Percentiles rank a stretch among this genome's conserved stretches.
Evolutionary conservation across 192 early-diverging fungal genomes (phyloP).

Genomic region (Phycomyces nitens): DNA sequence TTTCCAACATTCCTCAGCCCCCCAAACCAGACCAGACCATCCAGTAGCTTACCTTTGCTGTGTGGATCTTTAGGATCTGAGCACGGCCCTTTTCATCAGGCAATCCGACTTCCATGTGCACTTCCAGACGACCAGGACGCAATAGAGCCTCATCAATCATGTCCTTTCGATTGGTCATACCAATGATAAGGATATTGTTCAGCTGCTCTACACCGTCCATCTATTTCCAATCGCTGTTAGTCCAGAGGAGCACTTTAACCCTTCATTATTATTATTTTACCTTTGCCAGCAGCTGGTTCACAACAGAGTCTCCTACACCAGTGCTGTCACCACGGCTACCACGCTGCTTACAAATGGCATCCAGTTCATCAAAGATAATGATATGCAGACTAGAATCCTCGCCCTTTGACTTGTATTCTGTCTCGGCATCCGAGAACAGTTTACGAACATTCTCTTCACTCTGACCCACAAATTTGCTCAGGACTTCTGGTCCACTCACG

Average conservation of each 20-base stretch:
- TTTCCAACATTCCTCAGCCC: not conserved
- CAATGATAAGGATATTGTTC: constrained; percentile 97
- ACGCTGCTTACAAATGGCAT: constrained; percentile 98
- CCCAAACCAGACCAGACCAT: too few species aligned
- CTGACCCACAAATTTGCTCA: constrained; percentile 96
- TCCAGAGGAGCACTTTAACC: too few species aligned
- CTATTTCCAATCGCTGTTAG: constrained; percentile 21
- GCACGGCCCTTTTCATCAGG: constrained; percentile 90
- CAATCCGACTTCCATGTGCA: constrained; percentile 93
- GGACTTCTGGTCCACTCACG: constrained; percentile 93
- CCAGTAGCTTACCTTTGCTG: constrained; percentile 64
- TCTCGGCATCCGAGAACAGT: constrained; percentile 91
- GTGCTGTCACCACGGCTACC: constrained; percentile 89
- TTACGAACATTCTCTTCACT: constrained; percentile 97
- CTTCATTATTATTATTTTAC: too few species aligned
- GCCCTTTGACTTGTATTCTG: constrained; percentile 90
- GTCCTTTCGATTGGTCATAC: constrained; percentile 98
- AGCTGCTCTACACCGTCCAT: constrained; percentile 99
- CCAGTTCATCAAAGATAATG: constrained; percentile 98
- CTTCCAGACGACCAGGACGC: constrained; percentile 92
- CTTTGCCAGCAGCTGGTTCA: constrained; percentile 96
- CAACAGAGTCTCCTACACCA: constrained; percentile 94
- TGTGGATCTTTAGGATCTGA: constrained; percentile 96
- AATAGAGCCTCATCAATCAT: constrained; percentile 98
- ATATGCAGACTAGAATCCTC: constrained; percentile 92